A percentile compares a stretch with the other conserved stretches of the same genome.
These are phyloP conservation scores for Hypoxylon sp. DNA, from an alignment of 2,329 filamentous ascomycete species.

Conservation along the genomic window DNA sequence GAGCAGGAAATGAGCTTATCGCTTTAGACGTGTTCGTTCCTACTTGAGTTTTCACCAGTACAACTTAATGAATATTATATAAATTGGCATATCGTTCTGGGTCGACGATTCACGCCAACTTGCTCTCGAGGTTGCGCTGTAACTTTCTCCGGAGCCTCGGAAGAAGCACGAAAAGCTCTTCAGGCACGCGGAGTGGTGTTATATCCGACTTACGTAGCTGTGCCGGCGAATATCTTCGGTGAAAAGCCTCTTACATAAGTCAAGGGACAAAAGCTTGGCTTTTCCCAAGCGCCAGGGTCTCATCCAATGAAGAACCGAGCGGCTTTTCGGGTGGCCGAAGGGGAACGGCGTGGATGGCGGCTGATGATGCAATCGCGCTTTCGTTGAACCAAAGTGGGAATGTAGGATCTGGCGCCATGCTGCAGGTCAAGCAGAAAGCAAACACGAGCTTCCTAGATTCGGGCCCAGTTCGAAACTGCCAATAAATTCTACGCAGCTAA, in stretches of 20 bases:
- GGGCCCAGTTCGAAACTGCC: constrained; percentile 14
- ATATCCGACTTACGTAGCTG: constrained; percentile 2
- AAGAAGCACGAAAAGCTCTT: constrained; percentile 2
- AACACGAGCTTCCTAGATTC: constrained; percentile 29
- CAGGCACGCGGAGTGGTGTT: no score
- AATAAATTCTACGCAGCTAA: constrained; percentile 6
- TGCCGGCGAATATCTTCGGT: constrained; percentile 14
- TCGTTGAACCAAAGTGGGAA: constrained; percentile 4
- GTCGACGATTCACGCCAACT: neutral
- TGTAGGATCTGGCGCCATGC: constrained; percentile 15
- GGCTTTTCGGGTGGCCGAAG: constrained; percentile 20
- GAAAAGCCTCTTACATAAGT: constrained; percentile 15
- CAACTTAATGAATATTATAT: neutral
- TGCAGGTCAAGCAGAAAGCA: constrained; percentile 24
- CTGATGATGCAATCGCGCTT: constrained; percentile 41
- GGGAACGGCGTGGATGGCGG: constrained; percentile 17
- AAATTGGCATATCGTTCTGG: neutral
- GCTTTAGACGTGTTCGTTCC: neutral
- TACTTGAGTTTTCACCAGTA: neutral
- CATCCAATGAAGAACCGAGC: constrained; percentile 28
- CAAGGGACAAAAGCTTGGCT: constrained; percentile 28
- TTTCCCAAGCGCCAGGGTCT: constrained; percentile 13
- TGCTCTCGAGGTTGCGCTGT: neutral
- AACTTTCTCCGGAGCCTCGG: constrained; percentile 2
- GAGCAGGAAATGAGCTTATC: neutral